Base-by-base conservation (phyloP, 2,329 filamentous ascomycete genomes). In the Nemania serpens region DNA sequence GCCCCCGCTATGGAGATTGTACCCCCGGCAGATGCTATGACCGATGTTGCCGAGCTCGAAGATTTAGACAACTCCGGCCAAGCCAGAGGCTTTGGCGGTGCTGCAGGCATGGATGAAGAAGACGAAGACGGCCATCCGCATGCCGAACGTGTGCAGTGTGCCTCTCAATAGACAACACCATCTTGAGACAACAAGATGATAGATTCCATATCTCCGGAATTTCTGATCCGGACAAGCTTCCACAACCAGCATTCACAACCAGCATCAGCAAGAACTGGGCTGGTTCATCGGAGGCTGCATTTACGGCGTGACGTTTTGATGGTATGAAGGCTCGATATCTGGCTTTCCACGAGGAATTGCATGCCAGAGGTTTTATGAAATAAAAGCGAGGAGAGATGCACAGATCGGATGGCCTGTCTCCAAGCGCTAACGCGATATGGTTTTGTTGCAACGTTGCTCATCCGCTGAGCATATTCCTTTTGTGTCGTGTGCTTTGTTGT, bases 31-130 rank as follows among this genome's bases (percentile, higher is more conserved):
- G 93, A 98, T 73, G 88, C 90, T 34, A 97, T 98, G 93, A 91
- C 90, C 18, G 95, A 99, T 73, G 89, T 91, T 69, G 96, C 89
- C 70, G 87, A 90, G 52, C 84, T 98, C 36, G 93, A 98, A 76
- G 91, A 96, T 62, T 82, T 96, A 43, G 94, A 97, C 43, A 86
- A 83, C 71, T 85, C 89, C 69, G 79, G 85, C 47, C 83, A 86
- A 72, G 84, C 84, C 55, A 84, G 89, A 68, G 90, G 89, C 46
- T 89, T 90, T 66, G 88, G 87, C 61, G 87, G 85, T 65, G 80
- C 81, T 20, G 81, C 79, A 47, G 79, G 77, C 63, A 87, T 87
- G 82, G 89, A 91, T 1, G 90, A 93, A 42, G 91, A 93, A 12
- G 91, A 93, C 7, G 87, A 93, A 47, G 89, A 91, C 48, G 89